These are phyloP conservation scores for Barnettozyma botsteinii DNA, from an alignment of 805 yeast species.

Conservation along the genomic window DNA sequence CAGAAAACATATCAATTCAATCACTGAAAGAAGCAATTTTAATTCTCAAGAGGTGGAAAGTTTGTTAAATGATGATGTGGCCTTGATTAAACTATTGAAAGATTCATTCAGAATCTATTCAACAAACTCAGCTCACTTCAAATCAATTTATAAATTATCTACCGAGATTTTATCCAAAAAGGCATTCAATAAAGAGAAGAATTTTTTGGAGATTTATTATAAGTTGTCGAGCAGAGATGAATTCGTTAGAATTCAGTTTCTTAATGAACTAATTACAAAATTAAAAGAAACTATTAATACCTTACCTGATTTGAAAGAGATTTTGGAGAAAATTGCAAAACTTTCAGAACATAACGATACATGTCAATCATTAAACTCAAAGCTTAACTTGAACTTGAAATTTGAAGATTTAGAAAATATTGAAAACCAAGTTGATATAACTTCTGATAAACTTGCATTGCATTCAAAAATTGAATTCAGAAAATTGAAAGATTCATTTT, in stretches of 20 bases:
- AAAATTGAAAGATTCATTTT: conserved; percentile 15
- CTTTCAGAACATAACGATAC: conserved; percentile 10
- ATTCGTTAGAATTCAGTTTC: conserved; percentile 19
- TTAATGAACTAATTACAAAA: conserved; percentile 20
- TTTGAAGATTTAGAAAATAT: background rate
- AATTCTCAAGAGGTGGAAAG: conserved; percentile 6
- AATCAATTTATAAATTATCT: conserved; percentile 15
- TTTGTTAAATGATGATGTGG: conserved; percentile 19
- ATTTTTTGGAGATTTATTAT: conserved; percentile 19
- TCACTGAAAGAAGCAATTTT: conserved; percentile 8
- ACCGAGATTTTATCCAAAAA: conserved; percentile 15
- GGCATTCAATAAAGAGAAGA: conserved; percentile 12
- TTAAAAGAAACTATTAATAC: conserved; percentile 10
- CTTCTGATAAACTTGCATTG: conserved; percentile 10
- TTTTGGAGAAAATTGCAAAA: conserved; percentile 10
- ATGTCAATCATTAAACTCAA: conserved; percentile 12
- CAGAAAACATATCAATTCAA: conserved; percentile 17
- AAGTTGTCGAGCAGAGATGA: conserved; percentile 21
- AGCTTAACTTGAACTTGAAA: conserved; percentile 11
- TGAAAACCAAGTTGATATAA: background rate
- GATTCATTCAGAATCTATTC: conserved; percentile 17
- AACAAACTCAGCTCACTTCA: conserved; percentile 15
- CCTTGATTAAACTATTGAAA: conserved; percentile 11
- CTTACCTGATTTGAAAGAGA: conserved; percentile 5
- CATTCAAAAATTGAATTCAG: conserved; percentile 21